Evolutionary conservation across 139 green algal species (phyloP).

Genomic region (Zygnema cylindricum): DNA sequence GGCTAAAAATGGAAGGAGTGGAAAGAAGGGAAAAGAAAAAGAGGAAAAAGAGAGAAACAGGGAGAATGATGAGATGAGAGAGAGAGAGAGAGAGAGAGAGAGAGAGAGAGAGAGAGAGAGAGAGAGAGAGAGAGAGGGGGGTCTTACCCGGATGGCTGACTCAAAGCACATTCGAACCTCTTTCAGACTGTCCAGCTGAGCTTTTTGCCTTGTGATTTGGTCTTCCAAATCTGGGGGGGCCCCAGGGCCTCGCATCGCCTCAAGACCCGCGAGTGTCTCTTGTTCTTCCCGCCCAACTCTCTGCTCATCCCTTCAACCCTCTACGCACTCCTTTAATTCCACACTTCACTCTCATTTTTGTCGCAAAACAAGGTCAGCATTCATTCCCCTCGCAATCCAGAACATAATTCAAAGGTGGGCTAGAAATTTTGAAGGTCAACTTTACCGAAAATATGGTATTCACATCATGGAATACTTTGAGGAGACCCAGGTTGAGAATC

Average conservation of each 20-base stretch:
- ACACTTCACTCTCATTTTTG: background rate
- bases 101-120: too few relatives aligned
- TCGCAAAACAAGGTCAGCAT: too few relatives aligned
- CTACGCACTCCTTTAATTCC: background rate
- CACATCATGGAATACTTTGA: conserved; percentile 47
- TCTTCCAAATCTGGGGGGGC: conserved; percentile 37
- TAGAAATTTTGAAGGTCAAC: too few relatives aligned
- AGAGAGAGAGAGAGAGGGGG: background rate
- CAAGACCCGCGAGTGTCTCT: background rate
- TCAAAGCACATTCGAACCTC: conserved; percentile 58
- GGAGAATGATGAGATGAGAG: too few relatives aligned
- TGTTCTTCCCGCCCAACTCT: conserved; percentile 25
- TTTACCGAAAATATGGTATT: background rate
- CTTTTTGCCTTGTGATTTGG: conserved; percentile 26
- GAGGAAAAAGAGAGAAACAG: background rate
- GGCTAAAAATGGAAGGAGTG: conserved; percentile 1
- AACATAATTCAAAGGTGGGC: too few relatives aligned
- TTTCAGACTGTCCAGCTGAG: conserved; percentile 23
- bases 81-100: too few relatives aligned
- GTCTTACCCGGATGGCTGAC: conserved; percentile 9
- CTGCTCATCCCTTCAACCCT: conserved; percentile 2
- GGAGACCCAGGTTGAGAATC: conserved; percentile 82
- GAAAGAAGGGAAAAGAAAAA: background rate
- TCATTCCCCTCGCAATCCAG: too few relatives aligned
- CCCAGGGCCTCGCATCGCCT: conserved; percentile 19